Evolutionary conservation across 2,329 filamentous ascomycete species (phyloP), one percentile per base, ranked within the genome.

Genomic region (Fusarium irregulare): DNA sequence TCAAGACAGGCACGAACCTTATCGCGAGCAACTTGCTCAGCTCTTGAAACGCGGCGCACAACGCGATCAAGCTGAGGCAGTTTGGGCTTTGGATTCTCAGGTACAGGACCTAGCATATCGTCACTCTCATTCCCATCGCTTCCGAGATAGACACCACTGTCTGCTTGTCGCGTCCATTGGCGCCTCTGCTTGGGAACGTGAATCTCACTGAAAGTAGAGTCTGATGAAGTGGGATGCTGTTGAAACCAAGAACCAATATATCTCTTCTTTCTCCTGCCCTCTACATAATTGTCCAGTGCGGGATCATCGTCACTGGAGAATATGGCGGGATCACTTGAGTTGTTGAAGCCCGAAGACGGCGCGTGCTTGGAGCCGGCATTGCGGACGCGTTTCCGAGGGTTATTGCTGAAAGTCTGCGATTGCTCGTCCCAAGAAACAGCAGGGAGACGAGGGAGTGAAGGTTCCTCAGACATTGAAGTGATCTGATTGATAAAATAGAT

Each of bases 231-330:
- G n/a, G 82, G 84, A 42, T 84, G 83, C 75, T 90, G 89, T 63
- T 86, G 85, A 77, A 87, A 93, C 91, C 91, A 93, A 7, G 89
- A 85, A 6, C 91, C 91, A 45, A 88, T 81, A 66, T 91, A 89
- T 50, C 87, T 85, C 81, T 92, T 93, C 64, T 86, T 85, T 68
- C 85, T 83, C 27, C 84, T 82, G 2, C 83, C 84, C 49, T 86
- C 81, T 25, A 83, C 80, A 74, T 92, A 92, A 72, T 91, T 90
- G 64, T 92, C 89, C 49, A 90, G 77, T 3, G 87, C 86, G 4
- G 89, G 88, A 60, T 92, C 90, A 73, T 92, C 90, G 63, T 93
- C 91, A 76, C 89, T 91, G 6, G 90, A 92, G 78, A 93, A 93
- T 27, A 92, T 78, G 50, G 89, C 86, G 6, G 90, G 90, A 73